Evolutionary conservation across 495 filamentous ascomycete species (phyloP), one percentile per base, ranked within the genome.

Genomic region (Aeminium ludgeri): DNA sequence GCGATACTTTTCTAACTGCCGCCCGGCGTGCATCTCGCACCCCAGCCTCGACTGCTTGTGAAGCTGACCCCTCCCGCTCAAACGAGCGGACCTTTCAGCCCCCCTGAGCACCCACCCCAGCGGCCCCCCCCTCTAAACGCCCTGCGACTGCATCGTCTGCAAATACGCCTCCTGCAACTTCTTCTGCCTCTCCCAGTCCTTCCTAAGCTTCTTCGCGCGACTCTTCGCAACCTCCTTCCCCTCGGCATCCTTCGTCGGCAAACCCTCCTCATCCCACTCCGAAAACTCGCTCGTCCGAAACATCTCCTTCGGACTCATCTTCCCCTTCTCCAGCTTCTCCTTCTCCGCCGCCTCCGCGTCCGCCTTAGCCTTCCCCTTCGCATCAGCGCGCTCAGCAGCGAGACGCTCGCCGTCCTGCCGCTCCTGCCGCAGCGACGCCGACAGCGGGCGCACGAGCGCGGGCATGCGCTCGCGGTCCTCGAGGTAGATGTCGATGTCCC

Each of bases 161-260:
- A 67, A 51, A 72, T 64, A 82, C 42, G 58, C 62, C 57, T 92
- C 81, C 56, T 94, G 80, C 42, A 71, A 51, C 69, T 83, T 92
- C 69, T 80, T 91, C 66, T 95, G 89, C 57, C 65, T 74, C 55
- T 92, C 82, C 84, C 82, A 92, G 20, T 83, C 82, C 66, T 96
- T 96, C 63, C 62, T 76, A 28, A 96, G 56, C 70, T 84, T 91
- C 70, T 95, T 97, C 27, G 44, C 43, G 49, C 70, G 68, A 41
- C 68, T 78, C 68, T 95, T 97, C 17, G 82, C 68, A 19, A 97
- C 62, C 54, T 91, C 84, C 48, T 72, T 72, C 1, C 86, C 89
- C 19, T 76, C 72, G 12, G 66, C 67, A 55, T 83, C 72, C 57
- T 72, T 80, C 2, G 71, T 80, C 8, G 89, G 89, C 34, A 96